phyloP scores from a whole-genome alignment of 345 rosid genomes.

The Cardamine chenopodiifolia region DNA sequence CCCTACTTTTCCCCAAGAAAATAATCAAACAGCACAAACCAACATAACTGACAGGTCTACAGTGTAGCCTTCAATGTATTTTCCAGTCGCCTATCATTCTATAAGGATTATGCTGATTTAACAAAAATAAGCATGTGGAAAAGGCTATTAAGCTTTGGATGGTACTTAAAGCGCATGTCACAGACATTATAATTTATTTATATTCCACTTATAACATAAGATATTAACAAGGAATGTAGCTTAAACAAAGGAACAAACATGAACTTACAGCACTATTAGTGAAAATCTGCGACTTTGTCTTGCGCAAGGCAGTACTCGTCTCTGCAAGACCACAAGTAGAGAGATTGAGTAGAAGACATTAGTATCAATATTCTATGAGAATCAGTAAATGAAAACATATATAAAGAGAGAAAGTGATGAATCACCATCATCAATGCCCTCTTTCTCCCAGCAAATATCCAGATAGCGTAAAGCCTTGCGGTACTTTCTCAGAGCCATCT shows the following conservation, averaged over 20 bases:
- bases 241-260: neutral
- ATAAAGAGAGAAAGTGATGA: conserved; percentile 3
- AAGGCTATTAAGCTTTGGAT: neutral
- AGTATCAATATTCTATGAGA: neutral
- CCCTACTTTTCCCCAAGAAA: neutral
- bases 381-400: conserved; percentile 5
- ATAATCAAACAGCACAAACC: conserved; percentile 18
- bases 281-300: conserved; percentile 85
- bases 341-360: conserved; percentile 5
- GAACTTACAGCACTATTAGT: conserved; percentile 87
- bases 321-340: conserved; percentile 49
- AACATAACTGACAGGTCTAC: conserved; percentile 13
- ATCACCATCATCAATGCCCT: conserved; percentile 87
- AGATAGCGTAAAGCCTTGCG: conserved; percentile 84
- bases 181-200: neutral
- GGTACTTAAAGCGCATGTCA: neutral
- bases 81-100: neutral
- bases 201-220: neutral
- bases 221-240: conserved; percentile 5
- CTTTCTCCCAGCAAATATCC: conserved; percentile 98
- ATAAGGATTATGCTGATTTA: conserved; percentile 1
- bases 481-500: conserved; percentile 94
- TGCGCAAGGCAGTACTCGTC: conserved; percentile 74
- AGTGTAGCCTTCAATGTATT: neutral
- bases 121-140: neutral